Conservation (phyloP, 192 early-diverging fungal species). For the Coemansia sp. region DNA sequence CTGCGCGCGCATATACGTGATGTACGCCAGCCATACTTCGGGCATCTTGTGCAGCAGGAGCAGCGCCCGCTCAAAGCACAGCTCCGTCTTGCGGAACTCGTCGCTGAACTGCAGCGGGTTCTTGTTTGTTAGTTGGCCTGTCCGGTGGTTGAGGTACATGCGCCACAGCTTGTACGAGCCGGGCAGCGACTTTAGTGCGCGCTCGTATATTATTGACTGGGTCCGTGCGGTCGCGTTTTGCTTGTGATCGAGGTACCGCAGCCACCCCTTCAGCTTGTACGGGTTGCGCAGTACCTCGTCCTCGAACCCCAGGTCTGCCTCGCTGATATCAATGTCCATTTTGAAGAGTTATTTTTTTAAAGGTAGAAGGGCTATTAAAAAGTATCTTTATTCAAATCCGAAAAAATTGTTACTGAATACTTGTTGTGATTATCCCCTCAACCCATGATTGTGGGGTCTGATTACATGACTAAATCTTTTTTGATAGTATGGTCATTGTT, state of each 20-base stretch:
- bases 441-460: no score
- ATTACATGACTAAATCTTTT: no score
- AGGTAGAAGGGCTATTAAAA: no score
- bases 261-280: constrained; percentile 76
- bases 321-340: constrained; percentile 30
- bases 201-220: constrained; percentile 76
- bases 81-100: constrained; percentile 65
- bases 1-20: constrained; percentile 64
- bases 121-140: constrained; percentile 13
- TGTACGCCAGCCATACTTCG: constrained; percentile 85
- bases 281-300: constrained; percentile 67
- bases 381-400: no score
- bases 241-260: constrained; percentile 90
- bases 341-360: no score
- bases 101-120: constrained; percentile 57
- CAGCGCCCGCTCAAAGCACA: constrained; percentile 84
- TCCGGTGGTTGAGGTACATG: constrained; percentile 72
- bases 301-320: constrained; percentile 57
- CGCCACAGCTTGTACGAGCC: constrained; percentile 98
- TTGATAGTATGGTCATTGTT: background rate
- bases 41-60: constrained; percentile 97
- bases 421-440: no score
- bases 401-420: no score
- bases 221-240: constrained; percentile 41
- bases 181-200: constrained; percentile 83